Base-by-base conservation (phyloP, 495 filamentous ascomycete genomes). In the Thozetella sp. region DNA sequence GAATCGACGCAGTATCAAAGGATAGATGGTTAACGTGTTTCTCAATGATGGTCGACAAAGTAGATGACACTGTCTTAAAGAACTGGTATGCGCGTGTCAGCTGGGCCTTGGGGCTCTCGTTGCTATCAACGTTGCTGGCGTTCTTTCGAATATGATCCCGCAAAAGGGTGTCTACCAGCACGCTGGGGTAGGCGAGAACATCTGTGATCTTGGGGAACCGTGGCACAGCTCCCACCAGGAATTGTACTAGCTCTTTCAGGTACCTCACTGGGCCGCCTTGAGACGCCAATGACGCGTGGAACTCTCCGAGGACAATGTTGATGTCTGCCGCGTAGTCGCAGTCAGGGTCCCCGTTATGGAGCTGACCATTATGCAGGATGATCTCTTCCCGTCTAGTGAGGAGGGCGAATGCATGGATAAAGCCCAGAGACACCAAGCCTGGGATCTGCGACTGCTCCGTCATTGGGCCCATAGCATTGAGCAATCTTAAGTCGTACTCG, bases 11-110 rank as follows among this genome's bases (percentile, higher is more conserved):
- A 57, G 72, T 69, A 3, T 81, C 78, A 11, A 69, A 65, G 13
- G 70, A 67, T 24, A 85, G 66, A 51, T 68, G 74, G 26, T 77
- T 83, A 58, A 77, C 71, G 46, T 77, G 72, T 51, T 77, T 83
- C 2, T 83, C 81, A 22, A 83, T 73, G 53, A 81, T 67, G 25
- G 57, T 54, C 6, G 72, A 68, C 9, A 85, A 58, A 2, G 68
- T 71, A n/a, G 64, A 54, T 0, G 82, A 77, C 45, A 78, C 68
- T 22, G 61, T 51, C 22, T 54, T 68, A 63, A 77, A 85, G 48
- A 76, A 72, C 3, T 66, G 53, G 50, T 79, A 73, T 20, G 69
- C 76, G 25, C 70, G 62, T 15, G 40, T 19, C 4, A 82, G 56
- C 24, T 68, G 73, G 22, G 59, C 63, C 25, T 53, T 61, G 50